phyloP scores from a whole-genome alignment of 805 yeast species.

The Ogataea chonburiensis region DNA sequence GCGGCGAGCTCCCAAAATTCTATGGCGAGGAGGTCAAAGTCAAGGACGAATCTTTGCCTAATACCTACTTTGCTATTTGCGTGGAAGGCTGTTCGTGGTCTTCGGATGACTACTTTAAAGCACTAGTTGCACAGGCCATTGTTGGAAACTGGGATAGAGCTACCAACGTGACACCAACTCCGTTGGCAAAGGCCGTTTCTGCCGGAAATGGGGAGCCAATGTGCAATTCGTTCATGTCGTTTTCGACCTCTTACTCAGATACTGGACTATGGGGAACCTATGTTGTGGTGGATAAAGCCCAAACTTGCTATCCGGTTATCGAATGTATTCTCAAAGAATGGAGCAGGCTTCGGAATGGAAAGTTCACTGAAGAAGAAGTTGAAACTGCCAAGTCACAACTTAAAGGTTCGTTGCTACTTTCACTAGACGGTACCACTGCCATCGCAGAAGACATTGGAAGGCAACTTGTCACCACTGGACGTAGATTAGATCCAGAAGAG shows the following conservation, averaged over 20 bases:
- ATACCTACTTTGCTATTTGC: conserved; percentile 88
- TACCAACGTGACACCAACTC: conserved; percentile 81
- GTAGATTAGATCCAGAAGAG: conserved; percentile 68
- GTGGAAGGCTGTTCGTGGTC: conserved; percentile 99
- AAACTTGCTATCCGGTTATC: conserved; percentile 63
- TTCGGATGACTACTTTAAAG: conserved; percentile 91
- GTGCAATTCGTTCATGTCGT: conserved; percentile 95
- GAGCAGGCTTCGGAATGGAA: conserved; percentile 80
- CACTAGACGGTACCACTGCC: conserved; percentile 93
- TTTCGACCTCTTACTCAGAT: conserved; percentile 95
- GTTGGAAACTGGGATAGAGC: conserved; percentile 98
- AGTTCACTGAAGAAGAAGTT: conserved; percentile 77
- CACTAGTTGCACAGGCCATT: conserved; percentile 93
- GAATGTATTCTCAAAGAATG: conserved; percentile 83
- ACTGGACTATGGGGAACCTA: conserved; percentile 98
- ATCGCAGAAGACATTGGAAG: conserved; percentile 98
- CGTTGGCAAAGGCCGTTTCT: conserved; percentile 63
- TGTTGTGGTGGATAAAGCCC: conserved; percentile 75
- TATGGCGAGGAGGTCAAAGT: conserved; percentile 83
- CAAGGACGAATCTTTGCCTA: conserved; percentile 79
- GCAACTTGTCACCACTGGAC: conserved; percentile 93
- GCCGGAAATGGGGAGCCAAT: conserved; percentile 52
- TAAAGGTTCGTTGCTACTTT: conserved; percentile 84
- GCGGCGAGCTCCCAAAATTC: conserved; percentile 75
- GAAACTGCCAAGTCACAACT: conserved; percentile 93